Percentiles rank a stretch among this genome's conserved stretches.
phyloP scores from a whole-genome alignment of 371 early-diverging fungal genomes.

The Apophysomyces trapeziformis region DNA sequence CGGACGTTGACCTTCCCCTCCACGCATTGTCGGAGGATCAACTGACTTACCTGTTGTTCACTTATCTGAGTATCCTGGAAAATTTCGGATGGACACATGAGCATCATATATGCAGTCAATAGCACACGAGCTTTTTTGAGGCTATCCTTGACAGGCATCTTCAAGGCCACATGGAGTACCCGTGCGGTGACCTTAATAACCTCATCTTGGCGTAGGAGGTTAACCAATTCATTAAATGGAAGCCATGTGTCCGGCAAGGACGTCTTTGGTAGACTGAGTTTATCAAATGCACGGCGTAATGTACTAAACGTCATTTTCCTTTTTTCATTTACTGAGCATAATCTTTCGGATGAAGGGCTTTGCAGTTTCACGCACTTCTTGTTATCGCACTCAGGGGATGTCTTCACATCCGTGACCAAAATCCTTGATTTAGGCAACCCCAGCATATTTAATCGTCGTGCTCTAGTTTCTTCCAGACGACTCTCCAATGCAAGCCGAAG shows the following conservation, averaged over 20 bases:
- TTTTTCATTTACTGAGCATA: conserved; percentile 4
- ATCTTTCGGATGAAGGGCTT: conserved; percentile 21
- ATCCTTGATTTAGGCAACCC: conserved; percentile 23
- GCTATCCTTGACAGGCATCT: conserved; percentile 32
- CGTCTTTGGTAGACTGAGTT: conserved; percentile 36
- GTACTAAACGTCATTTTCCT: conserved; percentile 23
- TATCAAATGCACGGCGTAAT: conserved; percentile 15
- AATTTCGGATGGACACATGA: conserved; percentile 64
- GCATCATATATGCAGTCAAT: conserved; percentile 71
- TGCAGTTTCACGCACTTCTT: not conserved
- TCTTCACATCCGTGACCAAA: conserved; percentile 25
- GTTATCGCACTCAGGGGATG: not conserved
- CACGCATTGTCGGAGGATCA: conserved; percentile 13
- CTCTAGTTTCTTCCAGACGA: conserved; percentile 29
- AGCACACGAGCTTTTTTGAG: conserved; percentile 62
- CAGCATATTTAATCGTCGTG: conserved; percentile 27
- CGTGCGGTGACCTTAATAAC: conserved; percentile 40
- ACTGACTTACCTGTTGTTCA: conserved; percentile 56
- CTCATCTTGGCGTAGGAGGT: conserved; percentile 33
- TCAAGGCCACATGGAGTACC: conserved; percentile 34
- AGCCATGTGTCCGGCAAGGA: conserved; percentile 31
- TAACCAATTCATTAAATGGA: conserved; percentile 35
- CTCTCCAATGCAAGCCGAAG: conserved; percentile 18
- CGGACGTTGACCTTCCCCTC: not conserved
- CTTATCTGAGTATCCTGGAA: conserved; percentile 51